Evolutionary conservation across 148 eudicot genomes (phyloP), one percentile per base, ranked within the genome.

Genomic region (Polygonum maritimum): DNA sequence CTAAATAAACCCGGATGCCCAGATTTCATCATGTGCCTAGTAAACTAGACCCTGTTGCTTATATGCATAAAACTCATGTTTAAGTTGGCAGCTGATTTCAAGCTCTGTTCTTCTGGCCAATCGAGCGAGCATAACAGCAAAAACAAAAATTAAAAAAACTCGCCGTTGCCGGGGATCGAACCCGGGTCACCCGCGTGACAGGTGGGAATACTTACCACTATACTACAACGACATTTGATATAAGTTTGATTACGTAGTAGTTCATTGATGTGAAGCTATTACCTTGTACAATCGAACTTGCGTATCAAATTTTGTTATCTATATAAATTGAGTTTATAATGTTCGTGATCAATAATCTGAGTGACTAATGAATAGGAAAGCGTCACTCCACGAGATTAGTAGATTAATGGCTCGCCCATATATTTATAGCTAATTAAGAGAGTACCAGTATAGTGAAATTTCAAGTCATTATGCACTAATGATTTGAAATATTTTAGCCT

Each of bases 131-230:
- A 48, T 14, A 11, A 2, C 45, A 41, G 18, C 2, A 10, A 49
- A 14, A 49, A 49, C 0, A 7, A 18, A 44, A 19, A 76, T 78
- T 9, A 21, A 47, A 6, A 54, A 48, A 36, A 38, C n/a, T n/a
- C 95, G 95, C 95, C 92, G 96, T 83, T 92, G 96, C 96, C 97
- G 95, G 98, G 98, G 97, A 92, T 94, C 96, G 96, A 94, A 94
- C 98, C 98, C 98, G 92, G 97, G 96, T 90, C 98, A 84, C 89
- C 97, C 97, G 96, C 93, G 96, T 94, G 97, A 94, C 98, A 94
- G 93, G 92, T 93, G 93, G 97, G 88, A 85, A 94, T 92, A 94
- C 98, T 94, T 57, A 94, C 98, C 98, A 94, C 98, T 92, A 94
- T 94, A 94, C 95, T 91, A 94, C 3, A 11, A 41, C 9, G 41